Conservation (phyloP, 441 rosid genomes). For the Eruca vesicaria region DNA sequence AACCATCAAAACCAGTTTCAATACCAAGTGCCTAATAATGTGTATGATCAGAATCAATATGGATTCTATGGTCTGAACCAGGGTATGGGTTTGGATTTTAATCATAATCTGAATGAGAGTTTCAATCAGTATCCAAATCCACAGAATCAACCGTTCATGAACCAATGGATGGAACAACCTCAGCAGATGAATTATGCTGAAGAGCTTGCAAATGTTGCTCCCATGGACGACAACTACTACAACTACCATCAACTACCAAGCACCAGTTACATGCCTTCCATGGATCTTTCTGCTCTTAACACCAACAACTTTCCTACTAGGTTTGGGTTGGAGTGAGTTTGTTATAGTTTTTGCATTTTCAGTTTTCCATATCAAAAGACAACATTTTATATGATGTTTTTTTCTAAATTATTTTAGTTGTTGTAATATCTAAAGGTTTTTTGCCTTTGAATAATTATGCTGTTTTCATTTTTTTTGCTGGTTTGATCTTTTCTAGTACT, state of each 20-base stretch:
- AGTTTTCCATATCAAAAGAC: neutral
- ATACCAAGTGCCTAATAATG: neutral
- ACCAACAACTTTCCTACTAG: neutral
- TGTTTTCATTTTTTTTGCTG: neutral
- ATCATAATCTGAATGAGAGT: neutral
- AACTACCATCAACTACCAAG: neutral
- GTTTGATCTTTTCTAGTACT: neutral
- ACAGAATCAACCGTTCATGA: neutral
- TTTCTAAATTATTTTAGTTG: neutral
- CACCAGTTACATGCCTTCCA: neutral
- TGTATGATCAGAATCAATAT: neutral
- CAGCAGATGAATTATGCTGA: neutral
- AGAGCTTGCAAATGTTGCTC: neutral
- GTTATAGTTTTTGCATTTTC: neutral
- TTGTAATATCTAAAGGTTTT: neutral
- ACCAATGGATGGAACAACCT: neutral
- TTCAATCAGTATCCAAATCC: neutral
- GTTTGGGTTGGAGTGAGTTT: neutral
- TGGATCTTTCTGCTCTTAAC: neutral
- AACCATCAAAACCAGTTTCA: neutral
- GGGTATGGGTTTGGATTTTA: neutral
- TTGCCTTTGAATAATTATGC: neutral
- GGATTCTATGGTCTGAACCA: neutral
- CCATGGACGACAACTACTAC: neutral
- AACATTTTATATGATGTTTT: neutral